These are phyloP conservation scores for Aspergillus nidulans DNA, from an alignment of 495 filamentous ascomycete genomes.

Conservation along the genomic window DNA sequence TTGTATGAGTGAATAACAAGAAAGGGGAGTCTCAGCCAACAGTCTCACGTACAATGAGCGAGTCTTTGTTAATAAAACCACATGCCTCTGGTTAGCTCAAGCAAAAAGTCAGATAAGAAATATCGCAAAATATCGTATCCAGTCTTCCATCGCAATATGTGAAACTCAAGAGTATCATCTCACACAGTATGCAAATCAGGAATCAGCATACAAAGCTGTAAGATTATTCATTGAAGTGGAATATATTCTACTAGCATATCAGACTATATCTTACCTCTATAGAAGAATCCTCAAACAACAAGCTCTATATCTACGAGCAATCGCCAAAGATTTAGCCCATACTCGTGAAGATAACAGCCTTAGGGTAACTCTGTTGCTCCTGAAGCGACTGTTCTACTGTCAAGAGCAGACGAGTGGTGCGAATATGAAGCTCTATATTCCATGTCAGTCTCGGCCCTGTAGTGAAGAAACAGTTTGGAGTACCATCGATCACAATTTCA, in stretches of 20 bases:
- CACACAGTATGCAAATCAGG: no score
- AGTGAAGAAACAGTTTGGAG: slow-evolving; percentile 6
- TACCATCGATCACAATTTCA: slow-evolving; percentile 58
- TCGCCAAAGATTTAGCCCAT: neutral
- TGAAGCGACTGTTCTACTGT: slow-evolving; percentile 53
- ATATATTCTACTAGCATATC: neutral
- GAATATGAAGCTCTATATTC: slow-evolving; percentile 54
- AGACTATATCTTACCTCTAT: neutral
- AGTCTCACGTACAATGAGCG: neutral
- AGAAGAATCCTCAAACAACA: neutral
- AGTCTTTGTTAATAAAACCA: neutral
- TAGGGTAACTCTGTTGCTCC: slow-evolving; percentile 51
- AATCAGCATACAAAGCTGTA: neutral
- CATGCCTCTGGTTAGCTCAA: no score
- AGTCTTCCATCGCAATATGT: no score
- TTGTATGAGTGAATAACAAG: neutral
- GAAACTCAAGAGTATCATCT: no score
- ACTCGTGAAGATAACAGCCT: slow-evolving; percentile 42
- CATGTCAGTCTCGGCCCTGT: neutral
- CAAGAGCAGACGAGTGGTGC: slow-evolving; percentile 54
- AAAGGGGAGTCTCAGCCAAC: neutral
- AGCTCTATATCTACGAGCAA: neutral
- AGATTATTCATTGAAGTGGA: neutral
- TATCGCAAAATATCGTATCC: no score
- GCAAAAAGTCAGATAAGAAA: no score